These are phyloP conservation scores for Stereum hirsutum DNA, from an alignment of 1,284 basidiomycete genomes.

Conservation along the genomic window DNA sequence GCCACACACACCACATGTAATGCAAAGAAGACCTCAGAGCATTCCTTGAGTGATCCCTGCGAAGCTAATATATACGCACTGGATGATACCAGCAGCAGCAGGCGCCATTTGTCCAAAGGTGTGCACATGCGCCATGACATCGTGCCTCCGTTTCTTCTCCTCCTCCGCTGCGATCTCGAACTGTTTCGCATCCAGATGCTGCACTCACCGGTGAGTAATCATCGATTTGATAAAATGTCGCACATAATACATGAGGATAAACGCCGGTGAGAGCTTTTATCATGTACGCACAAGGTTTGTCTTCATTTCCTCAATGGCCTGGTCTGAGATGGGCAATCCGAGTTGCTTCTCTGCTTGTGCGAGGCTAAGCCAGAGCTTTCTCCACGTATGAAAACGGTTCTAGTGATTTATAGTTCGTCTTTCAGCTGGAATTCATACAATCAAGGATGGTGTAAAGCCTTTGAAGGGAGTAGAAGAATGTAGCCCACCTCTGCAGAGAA, in stretches of 20 bases:
- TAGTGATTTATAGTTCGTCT: constrained; percentile 22
- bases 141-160: constrained; percentile 97
- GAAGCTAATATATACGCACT: constrained; percentile 43
- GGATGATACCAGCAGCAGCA: constrained; percentile 94
- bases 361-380: constrained; percentile 93
- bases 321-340: constrained; percentile 83
- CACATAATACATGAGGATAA: not conserved
- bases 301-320: constrained; percentile 93
- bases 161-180: constrained; percentile 90
- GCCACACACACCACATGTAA: constrained; percentile 2
- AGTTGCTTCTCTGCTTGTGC: constrained; percentile 96
- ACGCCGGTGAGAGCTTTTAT: not conserved
- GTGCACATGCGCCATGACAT: constrained; percentile 99
- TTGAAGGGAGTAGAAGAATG: not conserved
- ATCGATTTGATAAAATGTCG: not conserved
- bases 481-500: constrained; percentile 80
- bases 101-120: constrained; percentile 93
- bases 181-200: constrained; percentile 83
- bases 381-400: constrained; percentile 98
- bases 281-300: constrained; percentile 64
- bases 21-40: not conserved
- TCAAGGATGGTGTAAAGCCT: not conserved
- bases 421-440: not conserved
- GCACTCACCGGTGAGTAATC: too few relatives aligned
- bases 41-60: not conserved